These are phyloP conservation scores for Ophiobolus disseminans DNA, from an alignment of 2,329 filamentous ascomycete species.

Conservation along the genomic window DNA sequence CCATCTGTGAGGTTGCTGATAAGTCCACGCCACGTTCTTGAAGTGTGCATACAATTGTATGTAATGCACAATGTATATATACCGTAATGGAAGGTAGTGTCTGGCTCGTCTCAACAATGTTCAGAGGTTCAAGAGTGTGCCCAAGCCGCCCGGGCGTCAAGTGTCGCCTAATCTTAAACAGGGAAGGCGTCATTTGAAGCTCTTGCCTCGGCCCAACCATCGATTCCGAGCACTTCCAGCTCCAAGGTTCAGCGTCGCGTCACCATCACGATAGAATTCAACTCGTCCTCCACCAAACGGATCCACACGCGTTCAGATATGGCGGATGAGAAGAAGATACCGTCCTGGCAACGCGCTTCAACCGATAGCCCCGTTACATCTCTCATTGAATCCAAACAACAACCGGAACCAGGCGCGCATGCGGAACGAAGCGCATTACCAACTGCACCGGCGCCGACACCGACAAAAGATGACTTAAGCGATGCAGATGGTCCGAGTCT, in stretches of 20 bases:
- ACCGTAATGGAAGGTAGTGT: neutral
- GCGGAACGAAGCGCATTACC: constrained; percentile 18
- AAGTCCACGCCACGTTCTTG: neutral
- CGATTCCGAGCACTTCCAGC: constrained; percentile 5
- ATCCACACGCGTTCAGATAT: constrained; percentile 8
- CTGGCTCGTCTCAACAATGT: neutral
- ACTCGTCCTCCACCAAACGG: neutral
- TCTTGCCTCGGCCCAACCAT: constrained; percentile 8
- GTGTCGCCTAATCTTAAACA: neutral
- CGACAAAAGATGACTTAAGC: constrained; percentile 14
- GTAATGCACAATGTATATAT: no score
- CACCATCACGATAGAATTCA: neutral
- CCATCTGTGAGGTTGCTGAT: neutral
- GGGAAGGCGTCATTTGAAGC: neutral
- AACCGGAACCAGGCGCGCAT: constrained; percentile 21
- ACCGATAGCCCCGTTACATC: constrained; percentile 11
- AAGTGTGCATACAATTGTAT: neutral
- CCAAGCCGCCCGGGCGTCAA: no score
- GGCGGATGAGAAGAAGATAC: constrained; percentile 36
- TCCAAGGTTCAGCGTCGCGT: neutral
- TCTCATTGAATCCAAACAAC: constrained; percentile 20
- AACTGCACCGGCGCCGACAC: constrained; percentile 21
- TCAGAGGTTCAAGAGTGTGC: no score
- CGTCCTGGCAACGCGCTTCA: constrained; percentile 45
- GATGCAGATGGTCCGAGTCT: constrained; percentile 19